Percentiles rank a stretch among this genome's conserved stretches.
Conservation (phyloP, 176 grass and related monocot genomes). For the Hsuehochloa calcarea region DNA sequence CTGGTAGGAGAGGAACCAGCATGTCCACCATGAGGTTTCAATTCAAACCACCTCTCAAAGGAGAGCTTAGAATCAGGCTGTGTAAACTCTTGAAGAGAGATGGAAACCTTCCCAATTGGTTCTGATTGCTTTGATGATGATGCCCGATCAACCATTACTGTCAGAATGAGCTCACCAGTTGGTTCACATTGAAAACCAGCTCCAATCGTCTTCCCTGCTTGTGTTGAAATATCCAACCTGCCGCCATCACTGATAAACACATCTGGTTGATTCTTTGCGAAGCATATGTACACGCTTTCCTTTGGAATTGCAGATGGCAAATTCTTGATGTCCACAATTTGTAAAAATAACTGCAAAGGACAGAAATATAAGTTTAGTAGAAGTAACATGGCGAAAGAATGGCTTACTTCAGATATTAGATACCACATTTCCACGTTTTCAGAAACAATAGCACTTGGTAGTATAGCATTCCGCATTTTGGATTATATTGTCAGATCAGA, state of each 20-base stretch:
- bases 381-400: background rate
- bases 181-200: conserved; percentile 79
- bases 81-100: conserved; percentile 66
- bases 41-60: conserved; percentile 76
- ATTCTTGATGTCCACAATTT: conserved; percentile 86
- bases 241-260: conserved; percentile 56
- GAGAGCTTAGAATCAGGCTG: conserved; percentile 66
- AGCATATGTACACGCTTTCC: conserved; percentile 60
- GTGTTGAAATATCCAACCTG: conserved; percentile 52
- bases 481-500: background rate
- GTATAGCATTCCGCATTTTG: background rate
- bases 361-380: conserved; percentile 16
- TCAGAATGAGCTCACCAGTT: conserved; percentile 60
- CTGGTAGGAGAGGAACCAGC: conserved; percentile 39
- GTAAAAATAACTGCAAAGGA: conserved; percentile 67
- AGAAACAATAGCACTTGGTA: background rate
- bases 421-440: background rate
- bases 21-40: conserved; percentile 51
- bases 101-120: conserved; percentile 64
- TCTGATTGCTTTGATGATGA: conserved; percentile 44
- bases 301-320: conserved; percentile 48
- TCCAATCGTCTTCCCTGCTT: conserved; percentile 48
- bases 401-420: background rate
- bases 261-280: conserved; percentile 75
- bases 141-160: conserved; percentile 49